Evolutionary conservation across 148 eudicot genomes (phyloP), one percentile per base, ranked within the genome.

Genomic region (Pouteria glomerata): DNA sequence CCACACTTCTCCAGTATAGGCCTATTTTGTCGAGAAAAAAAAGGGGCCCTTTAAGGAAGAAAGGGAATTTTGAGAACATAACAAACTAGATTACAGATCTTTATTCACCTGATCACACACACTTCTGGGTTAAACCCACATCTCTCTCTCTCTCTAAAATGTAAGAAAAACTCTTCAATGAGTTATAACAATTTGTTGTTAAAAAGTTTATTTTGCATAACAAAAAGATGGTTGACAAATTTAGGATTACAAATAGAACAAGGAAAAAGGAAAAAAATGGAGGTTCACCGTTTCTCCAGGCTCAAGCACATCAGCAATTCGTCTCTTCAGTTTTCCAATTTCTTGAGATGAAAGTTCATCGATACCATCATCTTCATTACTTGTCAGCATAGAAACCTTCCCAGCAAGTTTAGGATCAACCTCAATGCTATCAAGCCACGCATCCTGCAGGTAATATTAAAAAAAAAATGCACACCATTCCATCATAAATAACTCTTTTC

Each of bases 341-440:
- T 88, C 92, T 77, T 88, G 81, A 51, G 91, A 71, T 30, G 91
- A 53, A 58, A 87, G 76, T 18, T 89, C 96, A 21, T 72, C 65
- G 64, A 64, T 81, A 51, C 85, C 94, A 14, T 81, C 94, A 14
- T 81, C 90, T 16, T 79, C 87, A 52, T 66, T 72, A 61, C 63
- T 75, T 30, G 79, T 68, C 14, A 74, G 39, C 41, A 45, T 48
- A 14, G 84, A 61, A 31, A 73, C 71, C 75, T 73, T 87, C 61
- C 48, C 74, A 59, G 91, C 87, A 69, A 83, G 89, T 71, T 78
- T 82, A 44, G 85, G 83, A 71, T 85, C 85, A 74, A 83, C 82
- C 72, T 86, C 86, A 73, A 87, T 68, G 82, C 88, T 88, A 80
- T 95, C 99, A 79, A 95, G 97, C 99, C 99, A 95, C 53, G 99